These are phyloP conservation scores for Perilla frutescens DNA, from an alignment of 257 asterid genomes.

Conservation along the genomic window DNA sequence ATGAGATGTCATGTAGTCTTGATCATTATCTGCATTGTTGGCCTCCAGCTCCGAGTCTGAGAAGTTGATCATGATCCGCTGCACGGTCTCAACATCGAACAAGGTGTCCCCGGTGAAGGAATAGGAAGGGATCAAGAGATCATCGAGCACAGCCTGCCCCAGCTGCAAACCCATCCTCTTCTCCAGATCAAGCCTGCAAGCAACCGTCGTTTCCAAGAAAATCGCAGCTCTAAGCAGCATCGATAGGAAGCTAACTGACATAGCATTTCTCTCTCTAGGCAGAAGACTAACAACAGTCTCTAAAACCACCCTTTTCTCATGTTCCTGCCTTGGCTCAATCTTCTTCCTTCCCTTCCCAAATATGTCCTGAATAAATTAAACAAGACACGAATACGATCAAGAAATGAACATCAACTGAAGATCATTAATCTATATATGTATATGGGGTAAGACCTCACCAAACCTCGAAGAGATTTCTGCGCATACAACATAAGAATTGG, in stretches of 20 bases:
- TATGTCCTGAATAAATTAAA: slow-evolving; percentile 52
- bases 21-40: slow-evolving; percentile 46
- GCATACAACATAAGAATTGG: slow-evolving; percentile 86
- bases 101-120: slow-evolving; percentile 71
- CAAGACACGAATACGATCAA: background rate
- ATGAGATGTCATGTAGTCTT: background rate
- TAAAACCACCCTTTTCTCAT: slow-evolving; percentile 77
- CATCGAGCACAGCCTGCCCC: slow-evolving; percentile 81
- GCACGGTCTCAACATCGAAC: slow-evolving; percentile 79
- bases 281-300: slow-evolving; percentile 87
- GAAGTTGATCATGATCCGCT: slow-evolving; percentile 63
- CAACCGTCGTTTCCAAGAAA: slow-evolving; percentile 76
- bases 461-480: slow-evolving; percentile 88
- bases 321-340: slow-evolving; percentile 69
- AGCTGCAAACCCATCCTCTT: slow-evolving; percentile 76
- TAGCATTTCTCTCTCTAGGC: slow-evolving; percentile 70
- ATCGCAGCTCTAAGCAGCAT: slow-evolving; percentile 87
- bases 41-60: slow-evolving; percentile 63
- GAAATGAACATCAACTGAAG: background rate
- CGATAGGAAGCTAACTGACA: slow-evolving; percentile 85
- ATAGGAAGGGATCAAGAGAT: slow-evolving; percentile 73
- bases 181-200: slow-evolving; percentile 89
- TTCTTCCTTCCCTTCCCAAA: slow-evolving; percentile 79
- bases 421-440: too few relatives aligned
- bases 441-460: slow-evolving; percentile 69